Conservation (phyloP, 352 stramenopile species). For the Phytophthora vignae region DNA sequence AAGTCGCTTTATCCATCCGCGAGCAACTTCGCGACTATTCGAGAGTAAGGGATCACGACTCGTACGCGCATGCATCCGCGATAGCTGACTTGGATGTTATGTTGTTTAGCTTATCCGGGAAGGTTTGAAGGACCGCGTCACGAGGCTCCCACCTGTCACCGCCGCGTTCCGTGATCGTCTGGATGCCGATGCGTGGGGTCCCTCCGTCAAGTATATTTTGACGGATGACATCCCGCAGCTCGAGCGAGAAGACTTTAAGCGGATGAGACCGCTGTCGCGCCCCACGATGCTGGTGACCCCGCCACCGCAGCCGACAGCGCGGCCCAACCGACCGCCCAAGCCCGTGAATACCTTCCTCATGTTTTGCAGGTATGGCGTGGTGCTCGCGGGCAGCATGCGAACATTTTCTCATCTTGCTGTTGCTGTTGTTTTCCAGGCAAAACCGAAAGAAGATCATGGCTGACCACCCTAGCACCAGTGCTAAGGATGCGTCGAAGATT, state of each 20-base stretch:
- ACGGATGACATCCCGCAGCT: slow-evolving; percentile 77
- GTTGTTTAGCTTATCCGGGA: slow-evolving; percentile 70
- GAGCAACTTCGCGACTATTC: slow-evolving; percentile 83
- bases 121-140: slow-evolving; percentile 68
- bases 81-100: neutral
- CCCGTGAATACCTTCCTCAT: slow-evolving; percentile 89
- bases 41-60: slow-evolving; percentile 40
- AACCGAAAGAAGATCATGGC: slow-evolving; percentile 87
- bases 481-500: slow-evolving; percentile 86
- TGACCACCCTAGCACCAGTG: slow-evolving; percentile 72
- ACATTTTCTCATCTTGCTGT: neutral
- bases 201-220: slow-evolving; percentile 79
- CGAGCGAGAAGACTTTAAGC: slow-evolving; percentile 83
- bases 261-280: slow-evolving; percentile 74
- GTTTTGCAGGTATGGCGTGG: slow-evolving; percentile 81
- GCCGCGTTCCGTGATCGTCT: slow-evolving; percentile 68
- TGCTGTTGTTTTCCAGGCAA: slow-evolving; percentile 43
- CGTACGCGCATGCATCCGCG: neutral
- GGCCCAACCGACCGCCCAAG: slow-evolving; percentile 80
- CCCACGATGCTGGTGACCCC: slow-evolving; percentile 47
- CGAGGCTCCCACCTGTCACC: slow-evolving; percentile 61
- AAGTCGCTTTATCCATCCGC: slow-evolving; percentile 80
- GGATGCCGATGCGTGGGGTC: slow-evolving; percentile 68
- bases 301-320: slow-evolving; percentile 32
- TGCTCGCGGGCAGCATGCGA: neutral